A percentile compares a stretch with the other conserved stretches of the same genome.
Evolutionary conservation across 164 flowering plant genomes (phyloP).

Genomic region (Sedum album): DNA sequence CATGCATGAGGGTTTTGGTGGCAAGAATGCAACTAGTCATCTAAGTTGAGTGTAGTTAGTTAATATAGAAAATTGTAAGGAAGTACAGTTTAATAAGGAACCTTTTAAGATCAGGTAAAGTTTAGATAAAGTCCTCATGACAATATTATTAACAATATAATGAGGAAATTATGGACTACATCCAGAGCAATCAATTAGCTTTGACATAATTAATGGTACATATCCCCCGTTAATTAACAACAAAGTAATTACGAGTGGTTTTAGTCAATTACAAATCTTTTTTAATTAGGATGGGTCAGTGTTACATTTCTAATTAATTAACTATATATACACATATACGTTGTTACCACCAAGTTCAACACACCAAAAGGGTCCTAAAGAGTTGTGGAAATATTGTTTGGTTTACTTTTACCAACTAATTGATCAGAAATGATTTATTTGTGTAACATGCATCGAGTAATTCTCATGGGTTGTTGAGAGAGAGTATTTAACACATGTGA

Average conservation of each 20-base stretch:
- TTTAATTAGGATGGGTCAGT: neutral
- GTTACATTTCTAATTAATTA: neutral
- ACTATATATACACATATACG: no score
- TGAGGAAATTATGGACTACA: slow-evolving; percentile 20
- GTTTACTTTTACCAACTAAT: neutral
- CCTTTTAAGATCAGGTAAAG: slow-evolving; percentile 12
- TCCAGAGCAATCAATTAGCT: slow-evolving; percentile 15
- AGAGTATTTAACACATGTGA: slow-evolving; percentile 6
- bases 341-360: neutral
- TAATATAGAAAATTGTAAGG: slow-evolving; percentile 25
- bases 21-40: slow-evolving; percentile 11
- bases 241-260: neutral
- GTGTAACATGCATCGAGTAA: neutral
- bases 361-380: neutral
- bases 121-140: neutral
- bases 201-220: slow-evolving; percentile 21
- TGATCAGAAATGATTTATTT: neutral
- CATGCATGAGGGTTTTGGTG: slow-evolving; percentile 10
- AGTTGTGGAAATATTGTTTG: neutral
- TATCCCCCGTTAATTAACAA: slow-evolving; percentile 7
- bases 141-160: neutral
- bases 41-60: slow-evolving; percentile 30
- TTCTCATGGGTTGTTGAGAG: neutral
- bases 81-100: slow-evolving; percentile 39
- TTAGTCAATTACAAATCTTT: slow-evolving; percentile 6